Percentiles rank a stretch among this genome's conserved stretches.
Evolutionary conservation across 2,329 filamentous ascomycete genomes (phyloP).

Genomic region (Lachnellula subtilissima): DNA sequence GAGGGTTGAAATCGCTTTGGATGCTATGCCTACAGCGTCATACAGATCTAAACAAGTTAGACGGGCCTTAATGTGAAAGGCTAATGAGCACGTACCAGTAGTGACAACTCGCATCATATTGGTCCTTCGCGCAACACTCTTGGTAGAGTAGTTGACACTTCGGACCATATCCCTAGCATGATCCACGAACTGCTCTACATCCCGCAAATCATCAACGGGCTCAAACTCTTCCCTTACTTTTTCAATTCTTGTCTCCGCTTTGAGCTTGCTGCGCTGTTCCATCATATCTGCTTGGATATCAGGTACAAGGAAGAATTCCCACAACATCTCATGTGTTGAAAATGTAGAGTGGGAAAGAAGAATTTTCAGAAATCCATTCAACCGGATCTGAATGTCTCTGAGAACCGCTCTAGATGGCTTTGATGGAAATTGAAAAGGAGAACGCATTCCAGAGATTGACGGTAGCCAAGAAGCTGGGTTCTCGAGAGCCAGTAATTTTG

Average conservation of each 20-base stretch:
- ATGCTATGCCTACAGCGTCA: slow-evolving; percentile 56
- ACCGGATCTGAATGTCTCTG: slow-evolving; percentile 78
- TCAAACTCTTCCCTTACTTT: slow-evolving; percentile 85
- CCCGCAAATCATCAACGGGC: slow-evolving; percentile 74
- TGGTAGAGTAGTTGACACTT: slow-evolving; percentile 76
- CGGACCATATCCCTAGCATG: slow-evolving; percentile 88
- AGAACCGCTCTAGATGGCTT: slow-evolving; percentile 84
- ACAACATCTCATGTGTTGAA: slow-evolving; percentile 91
- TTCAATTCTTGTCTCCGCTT: slow-evolving; percentile 77
- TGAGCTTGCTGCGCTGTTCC: slow-evolving; percentile 79
- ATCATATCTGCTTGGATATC: slow-evolving; percentile 89
- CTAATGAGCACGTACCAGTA: slow-evolving; percentile 45
- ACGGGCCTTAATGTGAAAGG: slow-evolving; percentile 12
- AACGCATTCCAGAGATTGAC: slow-evolving; percentile 68
- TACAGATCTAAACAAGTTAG: slow-evolving; percentile 55
- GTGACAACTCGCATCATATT: slow-evolving; percentile 66
- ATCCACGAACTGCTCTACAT: slow-evolving; percentile 89
- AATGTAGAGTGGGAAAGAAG: slow-evolving; percentile 88
- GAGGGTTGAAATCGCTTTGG: slow-evolving; percentile 49
- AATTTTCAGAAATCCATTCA: slow-evolving; percentile 84
- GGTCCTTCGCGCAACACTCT: slow-evolving; percentile 73
- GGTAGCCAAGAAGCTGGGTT: slow-evolving; percentile 96
- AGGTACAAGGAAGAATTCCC: slow-evolving; percentile 97
- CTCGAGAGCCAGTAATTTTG: slow-evolving; percentile 76
- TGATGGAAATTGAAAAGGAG: slow-evolving; percentile 88